Evolutionary conservation across 176 grass and related monocot genomes (phyloP).

Genomic region (Triticum dicoccoides): DNA sequence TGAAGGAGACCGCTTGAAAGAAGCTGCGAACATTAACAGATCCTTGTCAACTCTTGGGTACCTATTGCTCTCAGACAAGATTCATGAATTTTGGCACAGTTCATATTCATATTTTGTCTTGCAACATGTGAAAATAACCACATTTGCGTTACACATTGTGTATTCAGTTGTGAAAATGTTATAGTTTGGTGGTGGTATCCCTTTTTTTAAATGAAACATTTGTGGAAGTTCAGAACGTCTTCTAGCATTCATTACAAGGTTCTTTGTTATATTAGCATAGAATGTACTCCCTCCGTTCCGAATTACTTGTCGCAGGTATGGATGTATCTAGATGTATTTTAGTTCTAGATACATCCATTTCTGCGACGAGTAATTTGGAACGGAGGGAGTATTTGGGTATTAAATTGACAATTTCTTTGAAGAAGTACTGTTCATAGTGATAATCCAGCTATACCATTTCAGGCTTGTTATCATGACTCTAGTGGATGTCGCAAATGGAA

Average conservation of each 20-base stretch:
- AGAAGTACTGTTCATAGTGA: not conserved
- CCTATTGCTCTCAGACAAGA: constrained; percentile 2
- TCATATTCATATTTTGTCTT: not conserved
- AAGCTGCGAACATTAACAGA: constrained; percentile 96
- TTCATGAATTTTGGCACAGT: not conserved
- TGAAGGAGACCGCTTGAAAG: constrained; percentile 95
- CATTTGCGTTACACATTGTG: not conserved
- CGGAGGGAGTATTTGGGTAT: not conserved
- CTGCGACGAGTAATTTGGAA: too few species aligned
- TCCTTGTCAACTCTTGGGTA: constrained; percentile 97
- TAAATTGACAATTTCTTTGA: constrained; percentile 1
- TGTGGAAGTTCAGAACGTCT: not conserved
- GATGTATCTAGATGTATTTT: too few species aligned
- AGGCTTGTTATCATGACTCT: constrained; percentile 97
- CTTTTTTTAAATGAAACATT: constrained; percentile 6
- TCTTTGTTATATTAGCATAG: not conserved
- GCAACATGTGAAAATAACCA: not conserved
- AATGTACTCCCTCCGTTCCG: not conserved
- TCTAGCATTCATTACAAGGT: not conserved
- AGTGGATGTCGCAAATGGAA: constrained; percentile 93
- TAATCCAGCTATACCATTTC: constrained; percentile 30
- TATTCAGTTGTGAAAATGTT: constrained; percentile 19
- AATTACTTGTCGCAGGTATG: too few species aligned
- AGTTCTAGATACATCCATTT: too few species aligned
- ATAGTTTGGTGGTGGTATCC: not conserved